Evolutionary conservation across 2,329 filamentous ascomycete genomes (phyloP).

Genomic region (Aspergillus sp.): DNA sequence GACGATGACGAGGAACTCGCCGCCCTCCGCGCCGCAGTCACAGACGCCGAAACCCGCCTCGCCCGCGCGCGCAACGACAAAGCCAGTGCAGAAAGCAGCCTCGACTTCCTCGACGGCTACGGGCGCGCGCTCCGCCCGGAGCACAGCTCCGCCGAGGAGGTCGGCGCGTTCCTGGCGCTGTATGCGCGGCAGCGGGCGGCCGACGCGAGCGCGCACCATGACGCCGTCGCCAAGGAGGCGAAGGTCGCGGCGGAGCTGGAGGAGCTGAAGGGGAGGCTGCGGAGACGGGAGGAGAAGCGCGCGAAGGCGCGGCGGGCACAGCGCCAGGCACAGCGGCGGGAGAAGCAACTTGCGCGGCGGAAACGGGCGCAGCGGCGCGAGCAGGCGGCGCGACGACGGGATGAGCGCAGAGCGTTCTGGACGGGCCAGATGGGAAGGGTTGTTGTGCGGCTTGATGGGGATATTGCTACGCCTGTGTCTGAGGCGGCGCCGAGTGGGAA

Average conservation of each 20-base stretch:
- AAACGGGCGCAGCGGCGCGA: conserved; percentile 15
- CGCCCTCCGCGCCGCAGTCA: conserved; percentile 27
- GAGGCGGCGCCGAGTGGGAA: conserved; percentile 8
- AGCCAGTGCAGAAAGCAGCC: conserved; percentile 20
- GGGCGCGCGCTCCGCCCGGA: conserved; percentile 27
- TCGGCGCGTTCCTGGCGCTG: conserved; percentile 32
- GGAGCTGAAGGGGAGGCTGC: conserved; percentile 1
- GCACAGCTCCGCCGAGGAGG: conserved; percentile 26
- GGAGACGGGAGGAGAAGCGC: conserved; percentile 14
- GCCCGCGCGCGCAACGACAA: conserved; percentile 25
- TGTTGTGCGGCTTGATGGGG: conserved; percentile 34
- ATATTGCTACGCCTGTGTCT: conserved; percentile 2
- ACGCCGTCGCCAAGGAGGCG: conserved; percentile 22
- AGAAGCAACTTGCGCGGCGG: conserved; percentile 2
- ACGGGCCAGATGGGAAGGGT: conserved; percentile 32
- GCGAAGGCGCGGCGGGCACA: conserved; percentile 22
- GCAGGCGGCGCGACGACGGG: conserved; percentile 24
- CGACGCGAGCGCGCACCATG: conserved; percentile 22
- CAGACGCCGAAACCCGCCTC: conserved; percentile 30
- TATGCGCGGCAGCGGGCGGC: conserved; percentile 31
- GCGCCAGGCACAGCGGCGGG: conserved; percentile 21
- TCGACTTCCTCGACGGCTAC: conserved; percentile 34
- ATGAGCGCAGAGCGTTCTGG: conserved; percentile 37
- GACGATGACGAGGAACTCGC: conserved; percentile 14
- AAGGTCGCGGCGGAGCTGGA: conserved; percentile 25